phyloP scores from a whole-genome alignment of 371 early-diverging fungal genomes.

The Mycotypha africana region DNA sequence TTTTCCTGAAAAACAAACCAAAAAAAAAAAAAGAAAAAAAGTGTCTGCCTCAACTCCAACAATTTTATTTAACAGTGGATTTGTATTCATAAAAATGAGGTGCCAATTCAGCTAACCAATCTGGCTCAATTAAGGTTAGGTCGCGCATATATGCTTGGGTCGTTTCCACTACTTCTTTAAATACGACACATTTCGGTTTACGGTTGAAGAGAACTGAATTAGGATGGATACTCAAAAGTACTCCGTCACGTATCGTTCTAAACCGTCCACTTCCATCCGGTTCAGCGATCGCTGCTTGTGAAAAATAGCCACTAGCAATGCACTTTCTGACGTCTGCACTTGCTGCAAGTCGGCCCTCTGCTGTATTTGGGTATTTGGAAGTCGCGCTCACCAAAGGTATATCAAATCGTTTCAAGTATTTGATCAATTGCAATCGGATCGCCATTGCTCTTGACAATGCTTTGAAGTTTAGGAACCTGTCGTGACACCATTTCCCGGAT shows the following conservation, averaged over 20 bases:
- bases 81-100: conserved; percentile 55
- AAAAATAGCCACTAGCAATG: conserved; percentile 70
- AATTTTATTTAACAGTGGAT: conserved; percentile 3
- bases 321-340: conserved; percentile 60
- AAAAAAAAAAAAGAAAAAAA: background rate
- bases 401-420: conserved; percentile 57
- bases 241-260: conserved; percentile 55
- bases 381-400: conserved; percentile 40
- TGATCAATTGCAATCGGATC: conserved; percentile 65
- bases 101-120: conserved; percentile 69
- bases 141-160: conserved; percentile 72
- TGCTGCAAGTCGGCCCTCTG: conserved; percentile 27
- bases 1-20: conserved; percentile 17
- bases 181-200: conserved; percentile 74
- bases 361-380: conserved; percentile 23
- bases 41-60: background rate
- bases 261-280: conserved; percentile 60
- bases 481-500: conserved; percentile 72
- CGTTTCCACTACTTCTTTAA: conserved; percentile 75
- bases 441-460: conserved; percentile 63
- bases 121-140: conserved; percentile 63
- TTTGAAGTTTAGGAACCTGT: conserved; percentile 68
- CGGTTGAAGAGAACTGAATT: conserved; percentile 72
- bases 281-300: conserved; percentile 67
- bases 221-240: conserved; percentile 65